A percentile compares a stretch with the other conserved stretches of the same genome.
These are phyloP conservation scores for Arabis alpina DNA, from an alignment of 345 rosid species.

Conservation along the genomic window DNA sequence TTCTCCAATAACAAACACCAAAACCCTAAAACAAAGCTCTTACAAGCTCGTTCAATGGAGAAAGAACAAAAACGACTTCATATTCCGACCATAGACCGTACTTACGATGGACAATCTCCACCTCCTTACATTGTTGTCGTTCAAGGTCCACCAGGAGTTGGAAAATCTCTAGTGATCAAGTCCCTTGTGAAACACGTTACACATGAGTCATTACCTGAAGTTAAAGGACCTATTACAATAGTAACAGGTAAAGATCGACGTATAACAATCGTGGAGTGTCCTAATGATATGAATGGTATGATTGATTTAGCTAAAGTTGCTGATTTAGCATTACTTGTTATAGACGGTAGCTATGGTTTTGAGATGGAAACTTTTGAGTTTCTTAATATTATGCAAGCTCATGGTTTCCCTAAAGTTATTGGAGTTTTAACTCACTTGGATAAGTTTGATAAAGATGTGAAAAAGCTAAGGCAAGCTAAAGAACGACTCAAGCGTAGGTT, in stretches of 20 bases:
- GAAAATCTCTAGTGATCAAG: slow-evolving; percentile 81
- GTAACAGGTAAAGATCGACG: slow-evolving; percentile 84
- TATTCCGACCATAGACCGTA: slow-evolving; percentile 65
- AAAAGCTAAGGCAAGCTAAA: slow-evolving; percentile 77
- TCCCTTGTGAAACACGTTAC: slow-evolving; percentile 76
- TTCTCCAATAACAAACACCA: slow-evolving; percentile 29
- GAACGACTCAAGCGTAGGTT: slow-evolving; percentile 82
- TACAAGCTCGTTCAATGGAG: slow-evolving; percentile 70
- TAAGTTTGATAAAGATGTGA: slow-evolving; percentile 68
- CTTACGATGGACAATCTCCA: slow-evolving; percentile 59
- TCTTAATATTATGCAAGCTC: slow-evolving; percentile 75
- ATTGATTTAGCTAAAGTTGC: slow-evolving; percentile 80
- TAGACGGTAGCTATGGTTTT: slow-evolving; percentile 87
- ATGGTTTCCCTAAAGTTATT: slow-evolving; percentile 44
- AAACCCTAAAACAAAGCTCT: slow-evolving; percentile 67
- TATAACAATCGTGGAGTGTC: slow-evolving; percentile 82
- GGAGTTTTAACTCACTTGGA: slow-evolving; percentile 91
- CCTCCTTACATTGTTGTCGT: slow-evolving; percentile 77
- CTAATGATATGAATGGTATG: slow-evolving; percentile 89
- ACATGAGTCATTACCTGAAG: slow-evolving; percentile 77
- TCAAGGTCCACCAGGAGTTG: slow-evolving; percentile 90
- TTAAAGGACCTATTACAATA: slow-evolving; percentile 74
- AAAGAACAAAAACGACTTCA: slow-evolving; percentile 80
- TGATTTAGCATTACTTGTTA: slow-evolving; percentile 79
- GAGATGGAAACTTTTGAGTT: slow-evolving; percentile 95